Evolutionary conservation across 75 land plant genomes (phyloP), one percentile per base, ranked within the genome.

Genomic region (Adiantum capillusveneris): DNA sequence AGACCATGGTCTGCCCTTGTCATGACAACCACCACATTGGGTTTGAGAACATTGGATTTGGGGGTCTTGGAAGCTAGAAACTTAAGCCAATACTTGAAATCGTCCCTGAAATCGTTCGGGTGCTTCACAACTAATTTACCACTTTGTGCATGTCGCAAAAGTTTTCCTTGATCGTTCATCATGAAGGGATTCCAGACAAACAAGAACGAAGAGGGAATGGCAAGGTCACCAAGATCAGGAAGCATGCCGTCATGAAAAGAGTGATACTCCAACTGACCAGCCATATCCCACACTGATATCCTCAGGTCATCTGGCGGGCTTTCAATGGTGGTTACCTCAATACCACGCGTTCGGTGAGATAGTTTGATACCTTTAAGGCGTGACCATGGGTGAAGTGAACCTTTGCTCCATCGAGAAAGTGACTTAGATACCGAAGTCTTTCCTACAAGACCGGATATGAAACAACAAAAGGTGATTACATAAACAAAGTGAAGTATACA

Each of bases 251-350:
- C 94, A 67, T 85, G 94, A 16, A 88, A 67, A 19, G 86, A 69
- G 56, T 65, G 79, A 60, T 67, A 76, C 54, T 79, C 90, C 41
- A 79, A 74, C 59, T 85, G 83, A 0, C 86, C 83, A 17, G 70
- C 76, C 11, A 88, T 65, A 55, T 85, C 82, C 94, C 94, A 88
- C 25, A 88, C 64, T 39, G 90, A 82, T 25, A 88, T 82, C 56
- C 73, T 79, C 56, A 70, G 75, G 43, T 79, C 81, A 52, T 88
- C 86, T 44, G 68, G 74, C 9, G 79, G 45, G 1, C 65, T 70
- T 48, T 73, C 78, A 55, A 34, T 5, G 9, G 37, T 9, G 9
- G 37, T 34, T 34, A 34, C 37, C 37, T 34, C 37, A 9, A 34
- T 34, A 9, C 37, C 37, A 5, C 37, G 3, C 37, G 37, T 34